These are phyloP conservation scores for Amanita rubescens DNA, from an alignment of 768 basidiomycete genomes.

Conservation along the genomic window DNA sequence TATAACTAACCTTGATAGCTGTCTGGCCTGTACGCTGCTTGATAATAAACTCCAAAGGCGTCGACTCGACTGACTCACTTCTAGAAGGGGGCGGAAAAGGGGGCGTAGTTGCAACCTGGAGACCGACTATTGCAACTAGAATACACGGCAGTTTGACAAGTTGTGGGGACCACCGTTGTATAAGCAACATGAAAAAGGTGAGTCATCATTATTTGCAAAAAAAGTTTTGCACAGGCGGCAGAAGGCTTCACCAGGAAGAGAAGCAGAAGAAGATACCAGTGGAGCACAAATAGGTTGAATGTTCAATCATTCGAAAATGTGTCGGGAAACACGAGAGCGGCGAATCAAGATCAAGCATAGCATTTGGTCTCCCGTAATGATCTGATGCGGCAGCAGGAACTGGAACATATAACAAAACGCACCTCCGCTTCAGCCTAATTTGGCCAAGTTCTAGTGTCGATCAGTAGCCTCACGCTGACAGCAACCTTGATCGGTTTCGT, in stretches of 20 bases:
- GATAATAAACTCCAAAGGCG: constrained; percentile 29
- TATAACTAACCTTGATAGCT: constrained; percentile 28
- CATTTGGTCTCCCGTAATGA: background rate
- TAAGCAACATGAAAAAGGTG: background rate
- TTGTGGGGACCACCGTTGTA: background rate
- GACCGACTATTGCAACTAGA: constrained; percentile 32
- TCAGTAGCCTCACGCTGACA: background rate
- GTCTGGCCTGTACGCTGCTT: constrained; percentile 26
- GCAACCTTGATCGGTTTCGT: background rate
- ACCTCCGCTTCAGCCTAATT: background rate
- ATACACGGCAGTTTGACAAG: constrained; percentile 37
- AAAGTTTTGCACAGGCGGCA: background rate
- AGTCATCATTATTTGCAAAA: background rate
- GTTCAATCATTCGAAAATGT: background rate
- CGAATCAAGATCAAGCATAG: background rate
- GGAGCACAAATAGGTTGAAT: background rate
- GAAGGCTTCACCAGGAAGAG: background rate
- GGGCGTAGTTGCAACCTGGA: constrained; percentile 40
- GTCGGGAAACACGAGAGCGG: background rate
- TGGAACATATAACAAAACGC: background rate
- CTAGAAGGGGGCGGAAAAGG: constrained; percentile 32
- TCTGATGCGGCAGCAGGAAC: background rate
- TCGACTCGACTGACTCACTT: constrained; percentile 27
- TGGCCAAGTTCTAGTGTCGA: background rate
- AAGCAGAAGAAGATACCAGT: background rate